A percentile compares a stretch with the other conserved stretches of the same genome.
Evolutionary conservation across 768 basidiomycete genomes (phyloP).

Genomic region (Coprinopsis sp.): DNA sequence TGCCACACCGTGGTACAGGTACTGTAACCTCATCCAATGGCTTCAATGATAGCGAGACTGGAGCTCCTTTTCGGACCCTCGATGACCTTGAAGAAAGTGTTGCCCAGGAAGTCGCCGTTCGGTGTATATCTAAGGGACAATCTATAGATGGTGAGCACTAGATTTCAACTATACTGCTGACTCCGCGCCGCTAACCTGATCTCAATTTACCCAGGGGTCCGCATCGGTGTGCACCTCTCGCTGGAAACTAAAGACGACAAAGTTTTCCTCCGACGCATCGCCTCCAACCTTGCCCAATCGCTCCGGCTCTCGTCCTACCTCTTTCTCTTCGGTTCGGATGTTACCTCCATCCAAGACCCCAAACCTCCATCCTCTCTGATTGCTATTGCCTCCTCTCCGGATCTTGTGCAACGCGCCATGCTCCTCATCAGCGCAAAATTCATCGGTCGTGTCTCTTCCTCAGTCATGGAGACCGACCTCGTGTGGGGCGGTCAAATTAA

Average conservation of each 20-base stretch:
- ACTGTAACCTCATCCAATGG: no score
- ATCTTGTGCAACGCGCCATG: constrained; percentile 61
- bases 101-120: constrained; percentile 51
- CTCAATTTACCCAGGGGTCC: constrained; percentile 30
- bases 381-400: constrained; percentile 51
- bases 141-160: constrained; percentile 37
- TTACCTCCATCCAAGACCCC: constrained; percentile 16
- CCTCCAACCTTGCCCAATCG: constrained; percentile 41
- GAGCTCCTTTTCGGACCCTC: constrained; percentile 46
- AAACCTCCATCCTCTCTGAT: constrained; percentile 43
- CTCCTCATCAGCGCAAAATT: constrained; percentile 66
- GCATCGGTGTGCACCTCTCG: constrained; percentile 56
- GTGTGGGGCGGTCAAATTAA: constrained; percentile 46
- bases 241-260: constrained; percentile 38
- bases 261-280: constrained; percentile 58
- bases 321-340: constrained; percentile 52
- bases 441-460: constrained; percentile 41
- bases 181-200: neutral
- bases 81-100: constrained; percentile 58
- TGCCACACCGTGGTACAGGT: no score
- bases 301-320: constrained; percentile 38
- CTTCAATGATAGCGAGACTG: no score
- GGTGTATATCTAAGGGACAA: constrained; percentile 46
- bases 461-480: constrained; percentile 8
- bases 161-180: neutral